Evolutionary conservation across 2,329 filamentous ascomycete genomes (phyloP).

Genomic region (Leptographium radiaticola): DNA sequence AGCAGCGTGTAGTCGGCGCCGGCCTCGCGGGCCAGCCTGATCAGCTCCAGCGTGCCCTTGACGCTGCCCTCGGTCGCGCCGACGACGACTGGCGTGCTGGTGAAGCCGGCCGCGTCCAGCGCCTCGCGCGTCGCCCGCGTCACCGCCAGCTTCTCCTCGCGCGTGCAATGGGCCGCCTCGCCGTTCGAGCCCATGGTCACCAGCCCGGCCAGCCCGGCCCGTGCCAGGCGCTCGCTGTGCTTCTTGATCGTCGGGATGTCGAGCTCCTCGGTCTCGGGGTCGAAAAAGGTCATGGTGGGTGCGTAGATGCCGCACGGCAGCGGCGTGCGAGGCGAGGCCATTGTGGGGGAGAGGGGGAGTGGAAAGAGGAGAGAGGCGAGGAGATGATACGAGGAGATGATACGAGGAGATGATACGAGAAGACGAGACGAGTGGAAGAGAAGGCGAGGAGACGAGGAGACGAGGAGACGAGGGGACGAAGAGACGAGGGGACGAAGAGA

Average conservation of each 20-base stretch:
- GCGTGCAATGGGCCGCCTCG: conserved; percentile 73
- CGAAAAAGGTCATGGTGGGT: conserved; percentile 84
- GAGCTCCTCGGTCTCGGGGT: conserved; percentile 70
- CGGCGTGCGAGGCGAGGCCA: conserved; percentile 28
- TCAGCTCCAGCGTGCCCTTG: conserved; percentile 64
- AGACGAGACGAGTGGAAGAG: neutral
- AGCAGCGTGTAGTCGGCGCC: conserved; percentile 73
- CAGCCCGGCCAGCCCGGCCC: conserved; percentile 66
- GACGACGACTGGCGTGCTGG: conserved; percentile 64
- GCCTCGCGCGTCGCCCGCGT: conserved; percentile 69
- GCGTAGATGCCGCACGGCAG: conserved; percentile 76
- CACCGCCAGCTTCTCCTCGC: conserved; percentile 62
- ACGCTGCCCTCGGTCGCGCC: conserved; percentile 74
- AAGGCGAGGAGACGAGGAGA: neutral
- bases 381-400: neutral
- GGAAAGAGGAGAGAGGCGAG: neutral
- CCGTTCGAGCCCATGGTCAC: conserved; percentile 86
- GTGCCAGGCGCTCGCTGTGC: conserved; percentile 65
- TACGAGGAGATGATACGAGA: no score
- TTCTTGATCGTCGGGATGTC: conserved; percentile 68
- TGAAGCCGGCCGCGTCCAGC: conserved; percentile 67
- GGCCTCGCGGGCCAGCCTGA: conserved; percentile 49
- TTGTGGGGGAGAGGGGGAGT: neutral
- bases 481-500: neutral
- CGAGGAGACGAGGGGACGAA: neutral